Percentiles rank a stretch among this genome's conserved stretches.
Evolutionary conservation across 2,329 filamentous ascomycete species (phyloP).

Genomic region (Helotiales sp.): DNA sequence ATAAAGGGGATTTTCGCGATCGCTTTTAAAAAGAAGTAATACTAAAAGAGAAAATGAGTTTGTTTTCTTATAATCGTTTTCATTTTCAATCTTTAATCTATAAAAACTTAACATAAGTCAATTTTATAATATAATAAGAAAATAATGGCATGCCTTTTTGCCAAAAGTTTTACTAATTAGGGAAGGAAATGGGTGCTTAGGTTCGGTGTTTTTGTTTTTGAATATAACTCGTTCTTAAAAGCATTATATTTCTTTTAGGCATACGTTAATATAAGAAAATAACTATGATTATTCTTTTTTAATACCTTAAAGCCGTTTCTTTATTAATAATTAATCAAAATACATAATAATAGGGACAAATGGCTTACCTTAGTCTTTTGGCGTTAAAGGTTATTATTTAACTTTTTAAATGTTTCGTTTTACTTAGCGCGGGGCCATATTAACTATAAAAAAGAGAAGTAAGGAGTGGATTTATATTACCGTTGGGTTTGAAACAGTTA

Average conservation of each 20-base stretch:
- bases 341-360: slow-evolving; percentile 19
- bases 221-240: slow-evolving; percentile 26
- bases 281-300: slow-evolving; percentile 31
- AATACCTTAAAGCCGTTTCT: no score
- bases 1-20: no score
- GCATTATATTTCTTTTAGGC: no score
- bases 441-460: slow-evolving; percentile 27
- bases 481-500: slow-evolving; percentile 17
- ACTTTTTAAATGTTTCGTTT: slow-evolving; percentile 32
- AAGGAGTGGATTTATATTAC: slow-evolving; percentile 28
- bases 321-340: slow-evolving; percentile 35
- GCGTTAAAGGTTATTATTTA: slow-evolving; percentile 29
- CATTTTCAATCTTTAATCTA: slow-evolving; percentile 31
- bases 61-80: slow-evolving; percentile 32
- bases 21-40: slow-evolving; percentile 30
- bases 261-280: slow-evolving; percentile 28
- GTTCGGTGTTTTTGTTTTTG: slow-evolving; percentile 28
- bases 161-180: slow-evolving; percentile 27
- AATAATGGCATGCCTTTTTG: slow-evolving; percentile 8
- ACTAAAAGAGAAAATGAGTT: neutral
- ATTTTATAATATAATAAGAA: slow-evolving; percentile 12
- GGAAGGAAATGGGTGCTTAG: slow-evolving; percentile 29
- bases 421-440: slow-evolving; percentile 33
- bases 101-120: slow-evolving; percentile 13
- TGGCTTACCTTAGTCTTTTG: slow-evolving; percentile 31